Conservation (phyloP, 2,329 filamentous ascomycete genomes). For the Lachnellula cervina region DNA sequence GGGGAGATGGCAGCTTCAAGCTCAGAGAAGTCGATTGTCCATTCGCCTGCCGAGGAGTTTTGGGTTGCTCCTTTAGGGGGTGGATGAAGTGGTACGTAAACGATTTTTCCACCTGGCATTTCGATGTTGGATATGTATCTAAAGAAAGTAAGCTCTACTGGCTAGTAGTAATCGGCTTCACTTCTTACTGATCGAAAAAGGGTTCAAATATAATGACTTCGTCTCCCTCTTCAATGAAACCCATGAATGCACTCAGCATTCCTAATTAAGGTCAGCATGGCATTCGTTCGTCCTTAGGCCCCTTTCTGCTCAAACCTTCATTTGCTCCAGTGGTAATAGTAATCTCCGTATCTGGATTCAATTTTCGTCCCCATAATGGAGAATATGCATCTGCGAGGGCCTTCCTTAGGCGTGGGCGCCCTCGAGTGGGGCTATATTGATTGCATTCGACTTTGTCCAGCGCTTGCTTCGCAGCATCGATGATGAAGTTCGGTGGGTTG, state of each 20-base stretch:
- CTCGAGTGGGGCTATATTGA: constrained; percentile 95
- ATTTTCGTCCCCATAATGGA: constrained; percentile 73
- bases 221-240: constrained; percentile 87
- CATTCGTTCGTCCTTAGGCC: not conserved
- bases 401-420: constrained; percentile 84
- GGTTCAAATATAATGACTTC: constrained; percentile 98
- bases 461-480: constrained; percentile 85
- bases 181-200: constrained; percentile 84
- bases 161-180: not conserved
- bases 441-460: constrained; percentile 93
- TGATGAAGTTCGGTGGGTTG: constrained; percentile 85
- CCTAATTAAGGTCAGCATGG: constrained; percentile 39
- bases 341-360: constrained; percentile 89
- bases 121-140: constrained; percentile 96
- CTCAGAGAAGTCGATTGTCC: constrained; percentile 80
- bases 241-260: constrained; percentile 98
- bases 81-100: constrained; percentile 92
- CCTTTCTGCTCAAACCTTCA: constrained; percentile 47
- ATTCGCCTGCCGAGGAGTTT: constrained; percentile 82
- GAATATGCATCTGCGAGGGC: constrained; percentile 91
- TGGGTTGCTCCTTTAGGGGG: constrained; percentile 72
- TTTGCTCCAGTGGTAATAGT: constrained; percentile 91
- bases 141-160: constrained; percentile 7
- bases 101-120: constrained; percentile 92
- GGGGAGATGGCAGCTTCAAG: constrained; percentile 76